Percentiles rank a stretch among this genome's conserved stretches.
Conservation (phyloP, 2,329 filamentous ascomycete genomes). For the Talaromyces rugulosus region DNA sequence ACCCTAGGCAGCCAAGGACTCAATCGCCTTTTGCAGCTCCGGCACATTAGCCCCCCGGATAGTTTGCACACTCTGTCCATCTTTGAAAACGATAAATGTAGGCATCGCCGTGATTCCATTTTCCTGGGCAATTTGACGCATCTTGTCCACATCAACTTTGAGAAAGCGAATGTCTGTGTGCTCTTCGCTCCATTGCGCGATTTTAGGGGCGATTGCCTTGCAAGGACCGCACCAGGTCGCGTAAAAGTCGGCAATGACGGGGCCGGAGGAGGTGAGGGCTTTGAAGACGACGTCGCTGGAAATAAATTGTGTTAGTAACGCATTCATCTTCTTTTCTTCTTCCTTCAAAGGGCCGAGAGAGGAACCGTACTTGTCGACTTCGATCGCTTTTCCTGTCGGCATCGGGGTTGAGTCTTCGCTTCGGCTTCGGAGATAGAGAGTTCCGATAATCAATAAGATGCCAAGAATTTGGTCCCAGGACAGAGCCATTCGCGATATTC, state of each 20-base stretch:
- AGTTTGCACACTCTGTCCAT: slow-evolving; percentile 28
- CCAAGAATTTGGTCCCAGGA: not conserved
- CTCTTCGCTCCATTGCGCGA: slow-evolving; percentile 49
- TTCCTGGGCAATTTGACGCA: slow-evolving; percentile 47
- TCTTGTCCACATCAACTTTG: slow-evolving; percentile 54
- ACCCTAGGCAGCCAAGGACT: slow-evolving; percentile 10
- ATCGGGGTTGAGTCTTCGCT: slow-evolving; percentile 1
- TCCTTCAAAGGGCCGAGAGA: slow-evolving; percentile 28
- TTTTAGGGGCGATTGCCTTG: slow-evolving; percentile 66
- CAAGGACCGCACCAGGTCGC: slow-evolving; percentile 84
- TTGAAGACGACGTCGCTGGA: slow-evolving; percentile 31
- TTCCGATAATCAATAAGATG: not conserved
- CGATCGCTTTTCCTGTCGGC: slow-evolving; percentile 28
- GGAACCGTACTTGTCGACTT: slow-evolving; percentile 30
- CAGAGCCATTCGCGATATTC: not conserved
- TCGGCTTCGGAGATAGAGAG: not conserved
- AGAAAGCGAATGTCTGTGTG: slow-evolving; percentile 49
- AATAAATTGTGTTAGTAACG: not conserved
- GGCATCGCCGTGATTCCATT: slow-evolving; percentile 48
- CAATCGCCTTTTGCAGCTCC: slow-evolving; percentile 47
- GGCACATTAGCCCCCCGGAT: slow-evolving; percentile 63
- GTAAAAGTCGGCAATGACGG: slow-evolving; percentile 63
- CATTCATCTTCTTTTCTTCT: slow-evolving; percentile 31
- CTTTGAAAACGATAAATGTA: slow-evolving; percentile 38
- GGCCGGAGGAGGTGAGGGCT: slow-evolving; percentile 44